Base-by-base conservation (phyloP, 2,329 filamentous ascomycete species). In the Phaeosphaeria sp. region DNA sequence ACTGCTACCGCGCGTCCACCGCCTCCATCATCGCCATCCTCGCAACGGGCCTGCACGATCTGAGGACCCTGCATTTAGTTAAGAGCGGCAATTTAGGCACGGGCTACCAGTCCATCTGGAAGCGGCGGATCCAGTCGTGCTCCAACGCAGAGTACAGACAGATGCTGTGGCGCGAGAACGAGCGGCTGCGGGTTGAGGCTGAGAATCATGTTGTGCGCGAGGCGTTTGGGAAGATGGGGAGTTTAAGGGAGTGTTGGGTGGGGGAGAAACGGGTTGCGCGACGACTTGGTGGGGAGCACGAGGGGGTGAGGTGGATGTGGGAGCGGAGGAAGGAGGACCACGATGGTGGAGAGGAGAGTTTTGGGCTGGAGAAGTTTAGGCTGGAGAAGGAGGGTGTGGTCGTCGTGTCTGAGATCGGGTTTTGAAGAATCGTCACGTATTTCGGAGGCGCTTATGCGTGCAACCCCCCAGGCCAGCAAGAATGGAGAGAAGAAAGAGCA, bases 201-300 rank as follows among this genome's bases (percentile, higher is more conserved):
- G 65, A 66, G 48, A 66, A 68, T n/a, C 27, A 46, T 1, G 59
- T 68, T 24, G 65, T 33, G 22, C 42, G 63, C 11, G 24, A 53
- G 7, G 65, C 59, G 0, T 67, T 67, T n/a, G 49, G 24, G 3
- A 48, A n/a, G 1, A 58, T 65, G 3, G 36, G 20, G 6, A n/a
- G 45, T 6, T 36, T 68, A 25, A 24, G 40, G 15, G 65, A 65
- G 36, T 51, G 53, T 27, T 63, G 65, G 63, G 40, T 68, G 20
- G 65, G 63, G 7, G 56, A 60, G 18, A 57, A 57, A 27, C 55
- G 65, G 39, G 59, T 67, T 30, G 65, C 65, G 24, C 58, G 61
- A 18, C 55, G 59, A 22, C 21, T 2, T 45, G 20, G 20, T 11
- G 36, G 20, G 9, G 22, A 40, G 22, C n/a, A n/a, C n/a, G 30